Evolutionary conservation across 2,329 filamentous ascomycete species (phyloP).

Genomic region (Xylaria sp.): DNA sequence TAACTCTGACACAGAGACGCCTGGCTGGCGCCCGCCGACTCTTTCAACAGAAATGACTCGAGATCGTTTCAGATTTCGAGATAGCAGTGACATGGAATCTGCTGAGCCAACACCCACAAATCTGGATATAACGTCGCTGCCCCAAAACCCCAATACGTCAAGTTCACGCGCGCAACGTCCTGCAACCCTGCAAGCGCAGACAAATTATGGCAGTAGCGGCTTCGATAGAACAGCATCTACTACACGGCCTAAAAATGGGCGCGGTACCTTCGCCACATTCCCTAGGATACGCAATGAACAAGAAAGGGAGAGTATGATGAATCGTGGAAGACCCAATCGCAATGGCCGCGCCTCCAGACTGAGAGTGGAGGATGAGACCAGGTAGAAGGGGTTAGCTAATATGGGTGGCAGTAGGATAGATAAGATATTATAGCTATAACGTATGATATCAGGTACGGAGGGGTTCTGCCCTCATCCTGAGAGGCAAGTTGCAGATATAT

Average conservation of each 20-base stretch:
- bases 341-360: neutral
- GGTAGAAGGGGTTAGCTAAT: slow-evolving; percentile 6
- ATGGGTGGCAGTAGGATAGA: neutral
- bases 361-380: slow-evolving; percentile 14
- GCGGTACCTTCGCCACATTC: slow-evolving; percentile 47
- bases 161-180: slow-evolving; percentile 33
- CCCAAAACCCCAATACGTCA: slow-evolving; percentile 41
- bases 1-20: slow-evolving; percentile 26
- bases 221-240: neutral
- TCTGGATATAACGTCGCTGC: slow-evolving; percentile 26
- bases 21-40: slow-evolving; percentile 17
- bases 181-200: no score
- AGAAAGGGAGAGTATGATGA: slow-evolving; percentile 36
- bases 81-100: slow-evolving; percentile 48
- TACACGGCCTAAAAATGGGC: slow-evolving; percentile 43
- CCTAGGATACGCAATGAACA: slow-evolving; percentile 42
- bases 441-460: neutral
- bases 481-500: neutral
- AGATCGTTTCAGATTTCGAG: slow-evolving; percentile 47
- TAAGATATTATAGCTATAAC: slow-evolving; percentile 1
- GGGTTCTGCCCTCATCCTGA: neutral
- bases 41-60: slow-evolving; percentile 36
- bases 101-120: slow-evolving; percentile 38
- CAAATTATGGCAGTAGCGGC: slow-evolving; percentile 10
- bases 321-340: slow-evolving; percentile 27